Evolutionary conservation across 2,329 filamentous ascomycete genomes (phyloP).

Genomic region (Arthrobotrys conoides): DNA sequence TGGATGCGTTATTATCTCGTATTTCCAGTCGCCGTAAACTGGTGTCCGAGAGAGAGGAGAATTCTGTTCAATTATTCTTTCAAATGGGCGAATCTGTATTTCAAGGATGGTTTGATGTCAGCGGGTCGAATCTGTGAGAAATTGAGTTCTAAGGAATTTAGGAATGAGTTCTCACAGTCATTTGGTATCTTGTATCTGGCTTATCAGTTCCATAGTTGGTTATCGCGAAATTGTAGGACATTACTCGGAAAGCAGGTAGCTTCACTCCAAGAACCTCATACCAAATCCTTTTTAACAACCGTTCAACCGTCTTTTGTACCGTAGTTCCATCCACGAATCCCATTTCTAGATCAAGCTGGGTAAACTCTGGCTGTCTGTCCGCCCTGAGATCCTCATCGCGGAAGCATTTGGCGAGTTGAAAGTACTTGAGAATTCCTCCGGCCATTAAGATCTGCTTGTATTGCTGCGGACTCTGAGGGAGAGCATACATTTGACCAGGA

Average conservation of each 20-base stretch:
- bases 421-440: constrained; percentile 84
- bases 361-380: constrained; percentile 96
- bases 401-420: constrained; percentile 94
- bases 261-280: constrained; percentile 69
- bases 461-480: constrained; percentile 96
- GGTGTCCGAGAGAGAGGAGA: background rate
- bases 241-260: constrained; percentile 71
- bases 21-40: constrained; percentile 21
- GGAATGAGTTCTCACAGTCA: constrained; percentile 9
- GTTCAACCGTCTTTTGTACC: constrained; percentile 75
- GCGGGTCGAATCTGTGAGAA: background rate
- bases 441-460: constrained; percentile 99
- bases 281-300: constrained; percentile 73
- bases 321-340: constrained; percentile 81
- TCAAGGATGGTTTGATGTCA: background rate
- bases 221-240: constrained; percentile 85
- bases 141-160: background rate
- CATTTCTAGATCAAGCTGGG: constrained; percentile 94
- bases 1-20: constrained; percentile 17
- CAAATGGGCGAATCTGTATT: constrained; percentile 25
- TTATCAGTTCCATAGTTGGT: constrained; percentile 87
- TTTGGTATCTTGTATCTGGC: constrained; percentile 78
- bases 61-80: constrained; percentile 12
- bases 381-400: constrained; percentile 93
- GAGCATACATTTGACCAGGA: constrained; percentile 82